A percentile compares a stretch with the other conserved stretches of the same genome.
These are phyloP conservation scores for Nemania sp. DNA, from an alignment of 2,329 filamentous ascomycete genomes.

Conservation along the genomic window DNA sequence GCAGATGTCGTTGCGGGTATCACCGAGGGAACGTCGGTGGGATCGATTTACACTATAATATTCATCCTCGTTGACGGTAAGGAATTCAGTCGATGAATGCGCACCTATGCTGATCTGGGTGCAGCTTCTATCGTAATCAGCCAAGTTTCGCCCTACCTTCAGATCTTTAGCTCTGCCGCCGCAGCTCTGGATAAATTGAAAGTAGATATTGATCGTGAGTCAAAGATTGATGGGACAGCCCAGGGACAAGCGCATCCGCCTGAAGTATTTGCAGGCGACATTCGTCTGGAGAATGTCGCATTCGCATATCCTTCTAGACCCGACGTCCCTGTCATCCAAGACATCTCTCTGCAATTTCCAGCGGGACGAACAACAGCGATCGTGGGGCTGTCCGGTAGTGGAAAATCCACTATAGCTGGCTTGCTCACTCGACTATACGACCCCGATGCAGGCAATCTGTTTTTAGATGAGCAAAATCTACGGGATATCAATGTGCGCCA, in stretches of 20 bases:
- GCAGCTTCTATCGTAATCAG: constrained; percentile 59
- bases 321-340: constrained; percentile 42
- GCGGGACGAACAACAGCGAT: constrained; percentile 50
- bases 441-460: constrained; percentile 51
- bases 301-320: constrained; percentile 46
- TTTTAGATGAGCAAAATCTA: constrained; percentile 53
- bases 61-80: constrained; percentile 64
- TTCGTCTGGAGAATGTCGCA: constrained; percentile 43
- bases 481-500: constrained; percentile 50
- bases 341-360: constrained; percentile 41
- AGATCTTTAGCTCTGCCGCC: constrained; percentile 59
- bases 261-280: constrained; percentile 47
- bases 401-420: constrained; percentile 55
- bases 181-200: constrained; percentile 57
- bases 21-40: constrained; percentile 43
- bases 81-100: constrained; percentile 14
- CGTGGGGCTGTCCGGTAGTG: constrained; percentile 54
- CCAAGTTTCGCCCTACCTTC: constrained; percentile 63
- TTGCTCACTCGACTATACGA: constrained; percentile 62
- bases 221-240: constrained; percentile 49
- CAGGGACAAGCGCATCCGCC: constrained; percentile 47
- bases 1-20: constrained; percentile 44
- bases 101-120: constrained; percentile 36
- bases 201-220: constrained; percentile 55
- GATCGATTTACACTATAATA: constrained; percentile 64